These are phyloP conservation scores for Geotrichum histeridarum DNA, from an alignment of 1,139 yeast genomes.

Conservation along the genomic window DNA sequence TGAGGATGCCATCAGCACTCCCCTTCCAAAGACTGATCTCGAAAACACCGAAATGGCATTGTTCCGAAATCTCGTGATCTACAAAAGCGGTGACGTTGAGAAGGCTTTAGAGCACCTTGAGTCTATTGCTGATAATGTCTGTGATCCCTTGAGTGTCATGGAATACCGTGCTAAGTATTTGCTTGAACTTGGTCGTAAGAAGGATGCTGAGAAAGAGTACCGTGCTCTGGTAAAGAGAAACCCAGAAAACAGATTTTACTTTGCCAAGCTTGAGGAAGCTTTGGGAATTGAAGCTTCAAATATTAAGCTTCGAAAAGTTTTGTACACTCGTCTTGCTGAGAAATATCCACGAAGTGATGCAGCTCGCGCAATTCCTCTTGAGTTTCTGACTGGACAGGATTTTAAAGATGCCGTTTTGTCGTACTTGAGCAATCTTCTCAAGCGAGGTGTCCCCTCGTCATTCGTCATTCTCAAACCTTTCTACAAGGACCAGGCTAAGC, in stretches of 20 bases:
- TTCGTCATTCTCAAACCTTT: constrained; percentile 81
- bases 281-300: constrained; percentile 41
- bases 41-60: constrained; percentile 79
- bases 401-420: constrained; percentile 45
- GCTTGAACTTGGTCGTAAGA: constrained; percentile 41
- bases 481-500: constrained; percentile 52
- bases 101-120: constrained; percentile 62
- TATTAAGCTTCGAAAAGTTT: constrained; percentile 27
- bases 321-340: constrained; percentile 58
- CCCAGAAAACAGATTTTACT: constrained; percentile 72
- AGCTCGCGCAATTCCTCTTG: constrained; percentile 69
- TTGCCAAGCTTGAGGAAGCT: constrained; percentile 58
- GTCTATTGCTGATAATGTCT: constrained; percentile 46
- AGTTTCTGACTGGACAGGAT: constrained; percentile 56
- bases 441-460: constrained; percentile 84
- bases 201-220: constrained; percentile 66
- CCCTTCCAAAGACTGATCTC: constrained; percentile 43
- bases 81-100: constrained; percentile 57
- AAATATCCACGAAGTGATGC: constrained; percentile 86
- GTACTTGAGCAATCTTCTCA: constrained; percentile 59
- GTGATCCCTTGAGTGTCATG: constrained; percentile 58
- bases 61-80: constrained; percentile 64
- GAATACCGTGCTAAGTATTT: constrained; percentile 66
- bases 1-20: constrained; percentile 56
- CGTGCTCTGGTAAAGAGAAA: constrained; percentile 74